Conservation (phyloP, 192 early-diverging fungal species). For the Diversispora eburnea region DNA sequence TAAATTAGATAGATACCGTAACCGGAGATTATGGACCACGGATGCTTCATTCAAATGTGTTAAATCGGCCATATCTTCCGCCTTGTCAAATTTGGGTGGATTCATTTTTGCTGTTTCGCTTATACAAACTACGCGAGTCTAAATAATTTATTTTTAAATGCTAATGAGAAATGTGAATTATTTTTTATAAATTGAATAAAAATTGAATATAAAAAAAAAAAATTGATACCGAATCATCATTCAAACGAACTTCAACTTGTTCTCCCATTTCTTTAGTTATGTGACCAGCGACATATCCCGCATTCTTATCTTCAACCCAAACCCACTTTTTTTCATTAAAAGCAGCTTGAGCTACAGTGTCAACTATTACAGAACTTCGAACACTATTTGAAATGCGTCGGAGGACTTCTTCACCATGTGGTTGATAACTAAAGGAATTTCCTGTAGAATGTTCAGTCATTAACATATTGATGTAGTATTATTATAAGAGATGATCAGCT, state of each 20-base stretch:
- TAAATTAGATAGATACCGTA: constrained; percentile 84
- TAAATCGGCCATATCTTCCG: constrained; percentile 98
- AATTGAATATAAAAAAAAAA: neutral
- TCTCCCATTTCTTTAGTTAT: constrained; percentile 72
- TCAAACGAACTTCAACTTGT: constrained; percentile 68
- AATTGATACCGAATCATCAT: constrained; percentile 64
- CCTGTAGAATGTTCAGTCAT: neutral
- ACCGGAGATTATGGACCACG: constrained; percentile 93
- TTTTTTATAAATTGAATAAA: constrained; percentile 10
- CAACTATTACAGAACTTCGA: constrained; percentile 40
- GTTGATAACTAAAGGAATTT: neutral
- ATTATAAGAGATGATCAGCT: too few relatives aligned
- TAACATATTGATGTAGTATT: neutral
- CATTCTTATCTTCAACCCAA: constrained; percentile 89
- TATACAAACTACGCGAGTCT: constrained; percentile 51
- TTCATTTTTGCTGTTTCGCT: constrained; percentile 95
- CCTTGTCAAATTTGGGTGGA: constrained; percentile 98
- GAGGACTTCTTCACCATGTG: constrained; percentile 8
- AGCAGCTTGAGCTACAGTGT: constrained; percentile 69
- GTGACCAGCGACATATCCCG: constrained; percentile 85
- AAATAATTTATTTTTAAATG: neutral
- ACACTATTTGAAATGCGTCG: constrained; percentile 15
- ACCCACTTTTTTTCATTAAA: constrained; percentile 97
- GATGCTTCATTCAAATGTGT: constrained; percentile 97
- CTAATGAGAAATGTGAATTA: neutral